These are phyloP conservation scores for Entonaema liquescens DNA, from an alignment of 495 filamentous ascomycete genomes.

Conservation along the genomic window DNA sequence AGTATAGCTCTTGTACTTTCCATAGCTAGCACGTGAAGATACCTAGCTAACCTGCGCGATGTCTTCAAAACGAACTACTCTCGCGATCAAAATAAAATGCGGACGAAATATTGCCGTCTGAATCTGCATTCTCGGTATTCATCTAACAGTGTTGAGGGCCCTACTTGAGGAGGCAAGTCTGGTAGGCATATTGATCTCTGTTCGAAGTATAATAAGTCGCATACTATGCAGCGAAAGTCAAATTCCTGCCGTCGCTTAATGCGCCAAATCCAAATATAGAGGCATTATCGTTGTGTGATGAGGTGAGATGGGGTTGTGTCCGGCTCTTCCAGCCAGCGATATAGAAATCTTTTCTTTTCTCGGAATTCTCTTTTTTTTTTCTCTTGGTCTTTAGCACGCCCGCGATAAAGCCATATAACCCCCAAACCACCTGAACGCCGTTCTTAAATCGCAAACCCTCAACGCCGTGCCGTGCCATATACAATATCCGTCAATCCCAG, in stretches of 20 bases:
- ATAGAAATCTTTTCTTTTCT: slow-evolving; percentile 6
- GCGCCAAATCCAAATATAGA: not conserved
- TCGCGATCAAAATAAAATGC: not conserved
- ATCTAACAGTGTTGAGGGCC: slow-evolving; percentile 7
- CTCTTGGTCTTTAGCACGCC: not conserved
- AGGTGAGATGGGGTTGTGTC: slow-evolving; percentile 24
- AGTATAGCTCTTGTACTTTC: not conserved
- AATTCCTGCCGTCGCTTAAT: not conserved
- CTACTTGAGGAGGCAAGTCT: not conserved
- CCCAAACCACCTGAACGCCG: slow-evolving; percentile 18
- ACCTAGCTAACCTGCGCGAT: not conserved
- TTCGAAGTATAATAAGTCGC: slow-evolving; percentile 7
- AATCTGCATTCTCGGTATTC: slow-evolving; percentile 19
- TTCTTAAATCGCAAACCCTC: slow-evolving; percentile 22
- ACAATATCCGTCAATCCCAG: slow-evolving; percentile 10
- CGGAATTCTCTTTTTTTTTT: slow-evolving; percentile 16
- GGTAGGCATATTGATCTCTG: slow-evolving; percentile 3
- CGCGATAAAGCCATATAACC: not conserved
- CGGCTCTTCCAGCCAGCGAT: not conserved
- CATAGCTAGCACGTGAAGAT: not conserved
- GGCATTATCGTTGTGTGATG: slow-evolving; percentile 10
- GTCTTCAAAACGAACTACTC: not conserved
- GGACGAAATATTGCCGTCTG: not conserved
- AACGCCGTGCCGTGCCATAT: slow-evolving; percentile 29
- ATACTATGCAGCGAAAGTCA: slow-evolving; percentile 18